Percentiles rank a stretch among this genome's conserved stretches.
These are phyloP conservation scores for Phytophthora europaea DNA, from an alignment of 352 stramenopile genomes.

Conservation along the genomic window DNA sequence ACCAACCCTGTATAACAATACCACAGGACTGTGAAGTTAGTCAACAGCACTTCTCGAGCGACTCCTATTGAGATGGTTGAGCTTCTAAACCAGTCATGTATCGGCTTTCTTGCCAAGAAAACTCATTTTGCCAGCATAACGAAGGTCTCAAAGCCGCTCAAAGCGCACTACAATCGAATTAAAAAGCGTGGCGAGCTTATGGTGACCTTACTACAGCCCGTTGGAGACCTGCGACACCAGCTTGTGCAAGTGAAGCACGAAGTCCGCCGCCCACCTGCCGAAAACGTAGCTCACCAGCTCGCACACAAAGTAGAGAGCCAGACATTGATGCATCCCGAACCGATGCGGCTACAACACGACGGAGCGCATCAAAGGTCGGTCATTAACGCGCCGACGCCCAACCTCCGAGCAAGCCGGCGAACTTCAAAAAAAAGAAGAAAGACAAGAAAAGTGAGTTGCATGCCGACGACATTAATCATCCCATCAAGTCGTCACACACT, in stretches of 20 bases:
- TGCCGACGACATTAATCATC: background rate
- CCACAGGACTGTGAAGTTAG: constrained; percentile 9
- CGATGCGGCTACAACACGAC: background rate
- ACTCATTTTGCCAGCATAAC: background rate
- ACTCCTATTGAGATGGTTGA: constrained; percentile 8
- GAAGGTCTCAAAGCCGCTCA: constrained; percentile 9
- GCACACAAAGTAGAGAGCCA: background rate
- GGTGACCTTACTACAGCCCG: background rate
- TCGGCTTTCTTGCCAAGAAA: constrained; percentile 9
- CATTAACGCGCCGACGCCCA: too few relatives aligned
- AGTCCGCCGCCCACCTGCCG: background rate
- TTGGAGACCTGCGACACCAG: background rate
- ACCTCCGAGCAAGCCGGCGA: background rate
- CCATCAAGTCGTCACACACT: constrained; percentile 17
- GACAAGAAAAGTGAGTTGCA: background rate
- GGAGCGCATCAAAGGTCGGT: background rate
- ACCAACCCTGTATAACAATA: constrained; percentile 20
- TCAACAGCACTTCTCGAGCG: constrained; percentile 1
- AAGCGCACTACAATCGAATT: constrained; percentile 14
- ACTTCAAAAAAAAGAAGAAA: background rate
- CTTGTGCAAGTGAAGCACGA: background rate
- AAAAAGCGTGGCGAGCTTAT: background rate
- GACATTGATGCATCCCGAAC: background rate
- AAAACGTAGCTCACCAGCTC: background rate
- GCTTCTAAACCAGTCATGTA: constrained; percentile 10